Evolutionary conservation across 441 rosid species (phyloP).

Genomic region (Metrosideros polymorpha): DNA sequence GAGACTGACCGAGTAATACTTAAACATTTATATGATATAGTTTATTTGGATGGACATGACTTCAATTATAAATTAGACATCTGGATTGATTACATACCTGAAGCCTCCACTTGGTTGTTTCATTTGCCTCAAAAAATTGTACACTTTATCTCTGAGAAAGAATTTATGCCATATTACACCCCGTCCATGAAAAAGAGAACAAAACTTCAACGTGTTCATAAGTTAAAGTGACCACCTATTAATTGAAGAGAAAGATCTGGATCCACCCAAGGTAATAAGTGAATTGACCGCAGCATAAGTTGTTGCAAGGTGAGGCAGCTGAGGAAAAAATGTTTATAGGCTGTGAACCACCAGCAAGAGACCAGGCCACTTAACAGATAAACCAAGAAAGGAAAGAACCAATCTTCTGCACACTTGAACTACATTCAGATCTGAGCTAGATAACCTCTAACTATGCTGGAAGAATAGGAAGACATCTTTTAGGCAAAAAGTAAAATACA

Average conservation of each 20-base stretch:
- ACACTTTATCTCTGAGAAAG: constrained; percentile 46
- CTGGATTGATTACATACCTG: constrained; percentile 38
- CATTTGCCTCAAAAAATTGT: constrained; percentile 53
- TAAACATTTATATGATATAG: background rate
- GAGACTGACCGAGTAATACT: background rate
- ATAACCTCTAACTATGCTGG: background rate
- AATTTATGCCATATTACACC: constrained; percentile 11
- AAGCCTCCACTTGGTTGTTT: constrained; percentile 72
- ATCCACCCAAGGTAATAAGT: constrained; percentile 79
- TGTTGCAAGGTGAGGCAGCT: constrained; percentile 97
- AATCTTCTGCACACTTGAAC: background rate
- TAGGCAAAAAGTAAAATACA: background rate
- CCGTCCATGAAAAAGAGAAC: background rate
- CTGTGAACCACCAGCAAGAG: background rate
- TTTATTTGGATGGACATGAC: background rate
- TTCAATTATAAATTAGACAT: background rate
- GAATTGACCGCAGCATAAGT: constrained; percentile 89
- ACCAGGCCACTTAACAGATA: background rate
- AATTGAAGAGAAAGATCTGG: constrained; percentile 54
- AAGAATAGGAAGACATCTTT: background rate
- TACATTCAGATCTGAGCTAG: background rate
- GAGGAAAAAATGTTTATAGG: constrained; percentile 6
- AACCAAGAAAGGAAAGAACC: background rate
- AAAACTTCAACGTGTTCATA: background rate
- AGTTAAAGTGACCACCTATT: constrained; percentile 53